Percentiles rank a stretch among this genome's conserved stretches.
These are phyloP conservation scores for Penicillium sp. DNA, from an alignment of 2,329 filamentous ascomycete genomes.

Conservation along the genomic window DNA sequence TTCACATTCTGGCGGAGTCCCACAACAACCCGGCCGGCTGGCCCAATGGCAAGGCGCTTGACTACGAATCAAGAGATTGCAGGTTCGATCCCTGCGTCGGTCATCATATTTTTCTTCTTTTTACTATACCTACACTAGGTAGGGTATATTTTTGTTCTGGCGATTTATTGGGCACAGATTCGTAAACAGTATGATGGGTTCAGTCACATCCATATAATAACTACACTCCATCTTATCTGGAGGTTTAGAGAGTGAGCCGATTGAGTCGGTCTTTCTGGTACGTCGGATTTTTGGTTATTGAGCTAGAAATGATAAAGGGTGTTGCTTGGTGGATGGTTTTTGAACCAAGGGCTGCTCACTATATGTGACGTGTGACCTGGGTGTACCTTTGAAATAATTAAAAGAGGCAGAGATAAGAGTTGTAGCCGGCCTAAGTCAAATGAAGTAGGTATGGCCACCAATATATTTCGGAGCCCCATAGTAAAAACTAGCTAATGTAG, in stretches of 20 bases:
- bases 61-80: conserved; percentile 54
- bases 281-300: background rate
- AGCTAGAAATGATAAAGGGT: background rate
- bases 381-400: background rate
- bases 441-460: background rate
- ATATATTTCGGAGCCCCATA: background rate
- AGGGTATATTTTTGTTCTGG: background rate
- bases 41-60: conserved; percentile 53
- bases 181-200: background rate
- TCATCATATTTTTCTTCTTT: conserved; percentile 25
- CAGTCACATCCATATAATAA: too few species aligned
- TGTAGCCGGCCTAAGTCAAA: background rate
- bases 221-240: too few species aligned
- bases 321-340: background rate
- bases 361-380: background rate
- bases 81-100: conserved; percentile 47
- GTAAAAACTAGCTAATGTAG: too few species aligned
- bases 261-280: background rate
- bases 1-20: too few species aligned
- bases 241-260: background rate
- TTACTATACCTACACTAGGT: too few species aligned
- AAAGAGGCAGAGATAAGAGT: background rate
- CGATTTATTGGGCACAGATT: background rate
- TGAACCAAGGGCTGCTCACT: background rate
- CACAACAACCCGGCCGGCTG: conserved; percentile 38